Percentiles rank a stretch among this genome's conserved stretches.
These are phyloP conservation scores for Botrytis deweyae DNA, from an alignment of 2,329 filamentous ascomycete species.

Conservation along the genomic window DNA sequence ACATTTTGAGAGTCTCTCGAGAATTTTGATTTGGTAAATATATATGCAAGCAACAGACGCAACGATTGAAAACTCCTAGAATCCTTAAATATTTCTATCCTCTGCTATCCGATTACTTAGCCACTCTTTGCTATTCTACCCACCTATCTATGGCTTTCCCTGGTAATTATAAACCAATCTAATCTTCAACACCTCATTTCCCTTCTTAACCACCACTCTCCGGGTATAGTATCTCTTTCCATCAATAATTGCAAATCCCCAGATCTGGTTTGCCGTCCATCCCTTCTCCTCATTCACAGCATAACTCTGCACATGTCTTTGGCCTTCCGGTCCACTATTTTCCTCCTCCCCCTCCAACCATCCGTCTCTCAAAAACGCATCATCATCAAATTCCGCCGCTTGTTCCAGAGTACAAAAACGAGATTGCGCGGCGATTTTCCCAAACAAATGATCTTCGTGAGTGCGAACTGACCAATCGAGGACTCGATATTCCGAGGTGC, in stretches of 20 bases:
- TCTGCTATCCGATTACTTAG: not conserved
- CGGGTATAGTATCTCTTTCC: constrained; percentile 43
- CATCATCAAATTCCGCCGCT: constrained; percentile 39
- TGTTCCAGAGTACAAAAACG: constrained; percentile 34
- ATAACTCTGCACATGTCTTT: constrained; percentile 48
- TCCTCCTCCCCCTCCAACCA: constrained; percentile 49
- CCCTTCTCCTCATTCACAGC: constrained; percentile 48
- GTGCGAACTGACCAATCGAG: constrained; percentile 55
- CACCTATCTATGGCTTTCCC: constrained; percentile 29
- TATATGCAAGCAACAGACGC: not conserved
- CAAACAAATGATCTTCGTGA: constrained; percentile 64
- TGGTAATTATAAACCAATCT: constrained; percentile 46
- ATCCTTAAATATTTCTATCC: not conserved
- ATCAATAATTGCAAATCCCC: constrained; percentile 47
- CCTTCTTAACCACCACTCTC: constrained; percentile 44
- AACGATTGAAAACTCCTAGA: not conserved
- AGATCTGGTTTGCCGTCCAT: constrained; percentile 57
- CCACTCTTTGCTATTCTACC: not conserved
- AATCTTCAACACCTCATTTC: constrained; percentile 41
- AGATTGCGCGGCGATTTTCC: constrained; percentile 43
- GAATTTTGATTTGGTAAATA: not conserved
- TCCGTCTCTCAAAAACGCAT: constrained; percentile 45
- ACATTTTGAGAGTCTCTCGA: too few relatives aligned
- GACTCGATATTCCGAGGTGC: constrained; percentile 56
- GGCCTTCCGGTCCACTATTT: constrained; percentile 44